Evolutionary conservation across 1,284 basidiomycete species (phyloP).

Genomic region (Amylostereum areolatum): DNA sequence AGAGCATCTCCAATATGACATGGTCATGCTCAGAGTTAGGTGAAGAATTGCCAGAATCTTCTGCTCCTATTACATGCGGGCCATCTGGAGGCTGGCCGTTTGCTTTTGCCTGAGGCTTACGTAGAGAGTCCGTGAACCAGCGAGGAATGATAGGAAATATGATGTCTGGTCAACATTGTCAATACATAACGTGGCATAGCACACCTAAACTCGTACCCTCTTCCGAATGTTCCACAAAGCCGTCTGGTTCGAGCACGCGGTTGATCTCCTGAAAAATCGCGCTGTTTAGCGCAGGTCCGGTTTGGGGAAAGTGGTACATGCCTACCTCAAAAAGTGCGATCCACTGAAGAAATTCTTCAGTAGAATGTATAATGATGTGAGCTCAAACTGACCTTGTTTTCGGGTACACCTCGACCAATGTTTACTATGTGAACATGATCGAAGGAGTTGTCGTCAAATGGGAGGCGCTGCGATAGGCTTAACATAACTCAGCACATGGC

Average conservation of each 20-base stretch:
- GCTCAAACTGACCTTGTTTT: conserved; percentile 52
- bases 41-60: too few species aligned
- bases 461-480: conserved; percentile 66
- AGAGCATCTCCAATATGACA: conserved; percentile 57
- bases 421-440: conserved; percentile 67
- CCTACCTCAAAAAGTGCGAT: conserved; percentile 59
- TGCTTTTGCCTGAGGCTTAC: conserved; percentile 36
- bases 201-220: conserved; percentile 39
- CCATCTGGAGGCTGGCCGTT: too few species aligned
- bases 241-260: conserved; percentile 60
- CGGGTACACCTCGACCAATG: conserved; percentile 63
- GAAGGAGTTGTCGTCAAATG: conserved; percentile 74
- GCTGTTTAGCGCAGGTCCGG: background rate
- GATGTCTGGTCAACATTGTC: conserved; percentile 37
- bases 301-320: conserved; percentile 2
- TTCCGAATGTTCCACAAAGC: conserved; percentile 65
- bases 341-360: conserved; percentile 42
- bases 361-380: background rate
- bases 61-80: too few species aligned
- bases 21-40: too few species aligned
- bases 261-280: conserved; percentile 60
- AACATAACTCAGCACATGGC: conserved; percentile 4
- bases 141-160: conserved; percentile 57
- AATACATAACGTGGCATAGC: background rate
- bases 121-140: conserved; percentile 62